These are phyloP conservation scores for Crithidia mellificae DNA, from an alignment of 208 protist genomes.

Conservation along the genomic window DNA sequence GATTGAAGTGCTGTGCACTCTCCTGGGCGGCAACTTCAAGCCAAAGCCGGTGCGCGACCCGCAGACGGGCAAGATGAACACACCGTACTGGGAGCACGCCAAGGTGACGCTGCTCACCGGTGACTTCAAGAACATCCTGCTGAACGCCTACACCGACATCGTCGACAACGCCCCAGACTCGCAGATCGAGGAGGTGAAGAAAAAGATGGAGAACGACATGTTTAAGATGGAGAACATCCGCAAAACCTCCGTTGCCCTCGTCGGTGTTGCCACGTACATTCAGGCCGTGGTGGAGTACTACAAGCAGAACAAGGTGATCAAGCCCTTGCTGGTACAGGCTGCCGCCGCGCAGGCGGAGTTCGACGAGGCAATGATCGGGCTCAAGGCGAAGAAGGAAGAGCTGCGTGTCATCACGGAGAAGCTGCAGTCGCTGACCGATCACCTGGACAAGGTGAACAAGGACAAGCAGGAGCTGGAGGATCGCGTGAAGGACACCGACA, in stretches of 20 bases:
- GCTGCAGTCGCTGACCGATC: slow-evolving; percentile 74
- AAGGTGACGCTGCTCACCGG: slow-evolving; percentile 83
- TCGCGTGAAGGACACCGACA: slow-evolving; percentile 92
- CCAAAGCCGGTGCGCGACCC: slow-evolving; percentile 86
- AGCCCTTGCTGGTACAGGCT: slow-evolving; percentile 90
- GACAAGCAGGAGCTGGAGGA: slow-evolving; percentile 93
- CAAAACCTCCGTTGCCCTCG: slow-evolving; percentile 87
- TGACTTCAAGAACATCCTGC: slow-evolving; percentile 90
- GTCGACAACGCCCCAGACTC: slow-evolving; percentile 84
- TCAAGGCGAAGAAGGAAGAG: slow-evolving; percentile 93
- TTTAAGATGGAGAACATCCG: slow-evolving; percentile 94
- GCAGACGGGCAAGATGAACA: slow-evolving; percentile 76
- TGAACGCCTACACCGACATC: slow-evolving; percentile 84
- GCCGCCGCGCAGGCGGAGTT: slow-evolving; percentile 87
- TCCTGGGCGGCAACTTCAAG: slow-evolving; percentile 87
- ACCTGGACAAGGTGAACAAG: slow-evolving; percentile 83
- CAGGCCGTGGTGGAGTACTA: slow-evolving; percentile 98
- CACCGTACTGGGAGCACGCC: slow-evolving; percentile 95
- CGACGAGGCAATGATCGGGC: slow-evolving; percentile 79
- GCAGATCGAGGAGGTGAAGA: slow-evolving; percentile 95
- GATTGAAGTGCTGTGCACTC: slow-evolving; percentile 91
- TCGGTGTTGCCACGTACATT: slow-evolving; percentile 97
- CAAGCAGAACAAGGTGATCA: slow-evolving; percentile 96
- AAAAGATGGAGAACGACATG: slow-evolving; percentile 93
- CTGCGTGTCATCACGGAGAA: slow-evolving; percentile 91